Percentiles rank a stretch among this genome's conserved stretches.
These are phyloP conservation scores for Fusarium compactum DNA, from an alignment of 2,329 filamentous ascomycete species.

Conservation along the genomic window DNA sequence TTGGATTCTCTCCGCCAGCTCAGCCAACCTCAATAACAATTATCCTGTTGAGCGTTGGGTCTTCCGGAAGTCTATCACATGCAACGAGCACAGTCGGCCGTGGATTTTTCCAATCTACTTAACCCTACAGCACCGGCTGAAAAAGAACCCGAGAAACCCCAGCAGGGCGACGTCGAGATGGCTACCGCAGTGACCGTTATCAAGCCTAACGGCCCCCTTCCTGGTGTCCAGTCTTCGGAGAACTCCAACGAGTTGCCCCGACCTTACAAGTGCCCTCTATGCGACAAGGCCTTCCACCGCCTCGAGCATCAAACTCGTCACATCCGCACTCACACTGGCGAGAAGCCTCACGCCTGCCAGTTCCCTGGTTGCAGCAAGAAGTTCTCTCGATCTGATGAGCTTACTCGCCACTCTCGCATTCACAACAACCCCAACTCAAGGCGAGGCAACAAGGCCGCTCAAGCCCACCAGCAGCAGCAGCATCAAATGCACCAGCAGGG, in stretches of 20 bases:
- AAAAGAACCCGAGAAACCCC: conserved; percentile 42
- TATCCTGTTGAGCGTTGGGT: conserved; percentile 32
- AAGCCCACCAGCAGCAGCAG: conserved; percentile 56
- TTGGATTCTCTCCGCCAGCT: conserved; percentile 16
- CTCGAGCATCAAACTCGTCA: conserved; percentile 92
- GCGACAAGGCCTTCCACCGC: conserved; percentile 98
- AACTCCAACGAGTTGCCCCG: conserved; percentile 79
- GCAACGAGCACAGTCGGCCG: conserved; percentile 79
- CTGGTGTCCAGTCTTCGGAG: conserved; percentile 71
- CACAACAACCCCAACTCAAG: conserved; percentile 99
- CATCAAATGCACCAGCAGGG: conserved; percentile 56
- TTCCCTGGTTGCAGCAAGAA: conserved; percentile 97
- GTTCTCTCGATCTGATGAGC: conserved; percentile 95
- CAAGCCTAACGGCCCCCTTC: conserved; percentile 72
- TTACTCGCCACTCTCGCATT: conserved; percentile 96
- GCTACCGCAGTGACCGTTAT: conserved; percentile 64
- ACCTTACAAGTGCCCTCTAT: conserved; percentile 98
- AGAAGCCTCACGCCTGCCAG: conserved; percentile 97
- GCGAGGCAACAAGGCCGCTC: conserved; percentile 82
- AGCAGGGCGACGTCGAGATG: conserved; percentile 60
- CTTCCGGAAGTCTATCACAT: conserved; percentile 67
- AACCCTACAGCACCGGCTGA: conserved; percentile 63
- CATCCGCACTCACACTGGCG: conserved; percentile 96
- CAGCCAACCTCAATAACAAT: conserved; percentile 23
- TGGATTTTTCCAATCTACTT: conserved; percentile 81